Evolutionary conservation across 768 basidiomycete genomes (phyloP), one percentile per base, ranked within the genome.

Genomic region (Mycena metata): DNA sequence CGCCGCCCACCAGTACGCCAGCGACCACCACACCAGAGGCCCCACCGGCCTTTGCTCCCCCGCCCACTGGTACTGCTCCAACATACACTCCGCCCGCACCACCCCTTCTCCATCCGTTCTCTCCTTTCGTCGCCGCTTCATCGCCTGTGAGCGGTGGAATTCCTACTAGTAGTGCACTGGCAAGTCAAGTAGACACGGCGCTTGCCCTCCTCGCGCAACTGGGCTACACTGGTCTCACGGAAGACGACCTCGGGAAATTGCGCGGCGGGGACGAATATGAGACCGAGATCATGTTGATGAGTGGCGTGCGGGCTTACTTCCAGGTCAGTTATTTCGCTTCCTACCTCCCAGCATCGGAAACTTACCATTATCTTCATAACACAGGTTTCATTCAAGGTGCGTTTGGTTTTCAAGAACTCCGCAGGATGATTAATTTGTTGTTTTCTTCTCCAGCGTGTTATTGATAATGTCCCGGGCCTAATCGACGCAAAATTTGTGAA

Each of bases 221-320:
- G 1, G 79, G 79, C 7, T 79, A 75, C 57, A 50, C 49, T 2
- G 76, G 76, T n/a, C 30, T 80, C 26, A 73, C 57, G 3, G 67
- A 57, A 45, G 75, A 74, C 3, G 78, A 83, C 39, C 73, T 84
- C 2, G 74, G 69, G 11, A 76, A 75, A 57, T 73, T 85, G 17
- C 69, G 57, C 9, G 69, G 75, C 1, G 62, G 73, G 6, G 80
- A 84, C 67, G 72, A 78, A 35, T 85, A 77, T 64, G 83, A 84
- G 66, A 76, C 76, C 11, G 84, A 84, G 71, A 70, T 86, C 21
- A 57, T 73, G 17, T 76, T 83, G 12, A 82, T 82, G 79, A 81
- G 83, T 1, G 81, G 83, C 52, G 80, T 83, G 2, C 72, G 79
- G 13, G 83, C 82, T 3, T 85, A 85, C 66, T 85, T 82, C 73